Conservation (phyloP, 768 basidiomycete species). For the Rhodotorula graminis region DNA sequence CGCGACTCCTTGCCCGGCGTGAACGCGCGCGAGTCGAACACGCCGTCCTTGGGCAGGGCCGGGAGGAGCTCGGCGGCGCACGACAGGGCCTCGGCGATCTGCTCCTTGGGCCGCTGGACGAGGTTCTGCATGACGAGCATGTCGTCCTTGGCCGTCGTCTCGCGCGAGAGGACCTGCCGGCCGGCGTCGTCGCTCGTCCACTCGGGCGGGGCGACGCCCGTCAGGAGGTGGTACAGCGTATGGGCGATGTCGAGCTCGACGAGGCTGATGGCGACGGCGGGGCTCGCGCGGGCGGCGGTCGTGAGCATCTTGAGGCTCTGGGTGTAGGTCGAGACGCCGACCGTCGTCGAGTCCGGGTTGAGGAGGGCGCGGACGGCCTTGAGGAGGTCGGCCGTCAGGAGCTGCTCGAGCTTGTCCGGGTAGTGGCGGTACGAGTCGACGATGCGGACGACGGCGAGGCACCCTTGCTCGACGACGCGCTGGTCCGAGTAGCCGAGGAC, state of each 20-base stretch:
- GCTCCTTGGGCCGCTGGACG: constrained; percentile 92
- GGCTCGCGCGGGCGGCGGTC: constrained; percentile 78
- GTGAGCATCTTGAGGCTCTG: constrained; percentile 78
- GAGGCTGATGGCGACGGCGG: constrained; percentile 77
- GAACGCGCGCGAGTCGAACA: constrained; percentile 66
- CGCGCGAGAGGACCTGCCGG: constrained; percentile 26
- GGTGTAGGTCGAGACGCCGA: constrained; percentile 63
- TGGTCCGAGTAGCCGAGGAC: constrained; percentile 89
- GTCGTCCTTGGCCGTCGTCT: constrained; percentile 62
- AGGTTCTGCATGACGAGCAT: constrained; percentile 98
- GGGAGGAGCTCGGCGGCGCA: constrained; percentile 88
- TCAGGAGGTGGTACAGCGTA: constrained; percentile 89
- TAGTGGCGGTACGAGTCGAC: constrained; percentile 86
- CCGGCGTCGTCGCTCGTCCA: constrained; percentile 42
- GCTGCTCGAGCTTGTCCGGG: constrained; percentile 73
- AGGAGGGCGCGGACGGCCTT: constrained; percentile 36
- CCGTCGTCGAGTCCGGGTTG: constrained; percentile 36
- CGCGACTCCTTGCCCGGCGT: constrained; percentile 24
- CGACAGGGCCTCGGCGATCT: constrained; percentile 87
- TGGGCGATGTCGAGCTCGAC: constrained; percentile 89
- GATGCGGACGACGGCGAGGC: constrained; percentile 86
- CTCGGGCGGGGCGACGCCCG: constrained; percentile 78
- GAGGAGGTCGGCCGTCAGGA: constrained; percentile 65
- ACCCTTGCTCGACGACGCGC: constrained; percentile 93
- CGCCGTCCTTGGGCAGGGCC: constrained; percentile 89